Base-by-base conservation (phyloP, 805 yeast species). In the Kregervanrija pseudodelftensis region DNA sequence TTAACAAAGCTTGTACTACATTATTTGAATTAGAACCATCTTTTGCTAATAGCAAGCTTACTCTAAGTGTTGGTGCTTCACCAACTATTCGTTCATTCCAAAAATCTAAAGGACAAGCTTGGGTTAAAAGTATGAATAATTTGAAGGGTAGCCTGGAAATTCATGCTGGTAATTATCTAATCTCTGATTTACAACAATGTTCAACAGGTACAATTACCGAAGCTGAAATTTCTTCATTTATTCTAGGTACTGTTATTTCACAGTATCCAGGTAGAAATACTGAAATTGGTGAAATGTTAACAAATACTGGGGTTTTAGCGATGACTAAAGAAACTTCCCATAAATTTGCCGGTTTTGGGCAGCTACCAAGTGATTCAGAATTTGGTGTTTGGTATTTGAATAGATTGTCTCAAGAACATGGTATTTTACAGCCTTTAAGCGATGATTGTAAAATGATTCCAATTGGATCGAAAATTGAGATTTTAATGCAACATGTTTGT, bases 191-290 rank as follows among this genome's bases (percentile, higher is more conserved):
- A 43, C 93, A 84, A 57, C 90, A 84, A 56, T 69, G 79, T n/a
- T 72, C 14, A 13, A 28, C 11, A 14, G 13, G 17, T 11, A 17
- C 14, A 11, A 32, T 12, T 16, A 40, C 35, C 5, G 41, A 13
- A 8, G 41, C 22, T 11, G 41, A n/a, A 12, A 11, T 30, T 28
- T 37, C 34, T 28, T 17, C 42, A 13, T 22, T 11, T 16, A 80
- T 80, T 1, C 49, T 78, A 15, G 79, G 82, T 0, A 76, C 78
- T 30, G 80, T 80, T 2, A 60, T 77, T 61, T 88, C 96, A 8
- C 99, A 95, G 69, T 93, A 93, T 71, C 89, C 93, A 60, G 96
- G 97, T 48, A 82, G 84, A 54, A 90, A 91, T 60, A 87, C 90
- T 59, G 86, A 85, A 60, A 87, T 95, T 1, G 87, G 80, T 63